Evolutionary conservation across 345 rosid genomes (phyloP).

Genomic region (Microcos paniculata): DNA sequence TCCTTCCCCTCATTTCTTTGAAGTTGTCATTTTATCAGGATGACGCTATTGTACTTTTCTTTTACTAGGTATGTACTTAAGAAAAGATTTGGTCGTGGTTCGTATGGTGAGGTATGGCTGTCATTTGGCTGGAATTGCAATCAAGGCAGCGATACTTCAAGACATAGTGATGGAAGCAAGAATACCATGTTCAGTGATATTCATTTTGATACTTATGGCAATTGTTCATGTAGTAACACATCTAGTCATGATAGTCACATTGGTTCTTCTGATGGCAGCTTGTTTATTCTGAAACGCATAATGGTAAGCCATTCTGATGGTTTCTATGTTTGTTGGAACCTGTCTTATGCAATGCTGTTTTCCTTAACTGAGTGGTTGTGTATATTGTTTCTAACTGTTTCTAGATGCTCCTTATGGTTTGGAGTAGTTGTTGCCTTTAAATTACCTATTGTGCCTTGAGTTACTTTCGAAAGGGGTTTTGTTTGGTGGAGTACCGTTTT

Average conservation of each 20-base stretch:
- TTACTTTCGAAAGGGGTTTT: not conserved
- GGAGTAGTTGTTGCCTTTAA: not conserved
- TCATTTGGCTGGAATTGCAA: conserved; percentile 84
- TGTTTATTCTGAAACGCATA: conserved; percentile 86
- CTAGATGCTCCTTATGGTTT: not conserved
- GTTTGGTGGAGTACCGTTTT: not conserved
- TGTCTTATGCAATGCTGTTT: not conserved
- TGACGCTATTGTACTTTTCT: not conserved
- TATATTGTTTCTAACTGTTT: not conserved
- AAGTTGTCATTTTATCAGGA: not conserved
- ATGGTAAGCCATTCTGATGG: conserved; percentile 52
- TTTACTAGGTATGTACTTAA: conserved; percentile 68
- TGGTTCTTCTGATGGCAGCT: conserved; percentile 41
- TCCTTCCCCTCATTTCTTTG: too few species aligned
- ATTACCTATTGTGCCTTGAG: not conserved
- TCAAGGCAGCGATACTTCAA: conserved; percentile 43
- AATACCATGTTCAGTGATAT: conserved; percentile 33
- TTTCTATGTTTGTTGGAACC: not conserved
- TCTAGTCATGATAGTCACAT: conserved; percentile 36
- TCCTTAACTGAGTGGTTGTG: not conserved
- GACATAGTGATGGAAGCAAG: conserved; percentile 38
- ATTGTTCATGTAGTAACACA: conserved; percentile 36
- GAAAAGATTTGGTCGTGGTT: conserved; percentile 89
- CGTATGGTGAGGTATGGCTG: conserved; percentile 96
- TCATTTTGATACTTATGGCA: conserved; percentile 25